A percentile compares a stretch with the other conserved stretches of the same genome.
Evolutionary conservation across 2,329 filamentous ascomycete species (phyloP).

Genomic region (Pyrenochaeta sp.): DNA sequence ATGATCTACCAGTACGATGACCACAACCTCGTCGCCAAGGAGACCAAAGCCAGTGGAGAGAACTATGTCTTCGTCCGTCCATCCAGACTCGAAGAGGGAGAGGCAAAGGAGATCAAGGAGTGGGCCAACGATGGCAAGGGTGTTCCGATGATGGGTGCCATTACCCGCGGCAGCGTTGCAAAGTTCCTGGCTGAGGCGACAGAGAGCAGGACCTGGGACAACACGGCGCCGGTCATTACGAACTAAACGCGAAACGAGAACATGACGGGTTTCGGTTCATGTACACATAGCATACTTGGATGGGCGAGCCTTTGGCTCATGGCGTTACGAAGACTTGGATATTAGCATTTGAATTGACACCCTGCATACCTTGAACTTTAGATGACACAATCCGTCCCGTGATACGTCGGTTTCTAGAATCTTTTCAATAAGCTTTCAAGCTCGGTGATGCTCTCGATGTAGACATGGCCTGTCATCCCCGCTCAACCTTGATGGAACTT

Average conservation of each 20-base stretch:
- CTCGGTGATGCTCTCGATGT: too few species aligned
- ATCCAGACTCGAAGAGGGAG: conserved; percentile 52
- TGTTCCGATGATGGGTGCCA: conserved; percentile 49
- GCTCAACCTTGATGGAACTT: too few species aligned
- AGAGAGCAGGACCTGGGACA: conserved; percentile 53
- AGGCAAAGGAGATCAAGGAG: conserved; percentile 47
- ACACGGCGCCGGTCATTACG: conserved; percentile 56
- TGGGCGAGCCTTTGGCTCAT: neutral
- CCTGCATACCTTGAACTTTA: neutral
- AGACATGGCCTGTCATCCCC: too few species aligned
- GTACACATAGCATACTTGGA: conserved; percentile 1
- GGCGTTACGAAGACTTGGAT: conserved; percentile 1
- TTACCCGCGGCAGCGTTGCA: conserved; percentile 53
- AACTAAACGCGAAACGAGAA: conserved; percentile 39
- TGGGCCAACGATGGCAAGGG: conserved; percentile 55
- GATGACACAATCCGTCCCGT: too few species aligned
- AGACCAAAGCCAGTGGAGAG: conserved; percentile 48
- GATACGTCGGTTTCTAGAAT: too few species aligned
- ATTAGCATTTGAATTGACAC: neutral
- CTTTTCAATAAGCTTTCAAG: too few species aligned
- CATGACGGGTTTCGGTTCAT: neutral
- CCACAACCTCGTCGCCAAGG: conserved; percentile 56
- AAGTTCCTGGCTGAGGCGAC: conserved; percentile 56
- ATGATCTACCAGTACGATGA: conserved; percentile 58
- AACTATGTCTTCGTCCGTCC: conserved; percentile 58